Conservation (phyloP, 225 moss, liverwort and hornwort genomes). For the Sphagnum tenellum region DNA sequence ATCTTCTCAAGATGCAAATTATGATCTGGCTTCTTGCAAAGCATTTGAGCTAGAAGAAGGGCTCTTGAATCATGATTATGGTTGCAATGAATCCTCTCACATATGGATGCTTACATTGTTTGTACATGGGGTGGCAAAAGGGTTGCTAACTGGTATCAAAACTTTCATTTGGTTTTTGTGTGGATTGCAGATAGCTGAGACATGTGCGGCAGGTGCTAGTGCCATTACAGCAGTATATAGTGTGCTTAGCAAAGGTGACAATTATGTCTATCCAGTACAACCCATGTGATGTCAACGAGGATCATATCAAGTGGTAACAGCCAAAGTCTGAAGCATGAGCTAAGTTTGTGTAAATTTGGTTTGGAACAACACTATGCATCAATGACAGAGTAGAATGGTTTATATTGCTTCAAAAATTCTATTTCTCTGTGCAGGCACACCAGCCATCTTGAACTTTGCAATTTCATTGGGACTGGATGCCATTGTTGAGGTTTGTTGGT, state of each 20-base stretch:
- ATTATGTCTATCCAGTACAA: constrained; percentile 56
- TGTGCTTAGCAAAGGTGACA: constrained; percentile 94
- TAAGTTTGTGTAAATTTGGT: background rate
- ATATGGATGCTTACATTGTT: no score
- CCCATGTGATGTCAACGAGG: constrained; percentile 50
- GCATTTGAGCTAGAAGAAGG: no score
- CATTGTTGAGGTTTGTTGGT: constrained; percentile 69
- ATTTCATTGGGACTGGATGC: constrained; percentile 86
- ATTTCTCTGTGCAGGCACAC: constrained; percentile 42
- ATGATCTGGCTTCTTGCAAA: no score
- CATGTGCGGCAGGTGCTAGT: constrained; percentile 83
- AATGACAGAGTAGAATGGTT: background rate
- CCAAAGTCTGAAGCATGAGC: constrained; percentile 27
- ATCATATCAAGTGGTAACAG: constrained; percentile 53
- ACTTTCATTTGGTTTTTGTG: background rate
- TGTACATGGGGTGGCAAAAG: no score
- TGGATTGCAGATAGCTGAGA: constrained; percentile 70
- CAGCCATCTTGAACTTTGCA: constrained; percentile 74
- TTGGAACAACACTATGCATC: constrained; percentile 6
- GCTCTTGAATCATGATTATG: no score
- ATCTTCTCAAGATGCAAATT: no score
- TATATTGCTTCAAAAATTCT: no score
- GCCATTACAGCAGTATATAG: constrained; percentile 76
- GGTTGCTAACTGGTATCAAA: no score
- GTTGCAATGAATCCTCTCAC: no score